Conservation (phyloP, 2,329 filamentous ascomycete genomes). For the Aspergillus latus region DNA sequence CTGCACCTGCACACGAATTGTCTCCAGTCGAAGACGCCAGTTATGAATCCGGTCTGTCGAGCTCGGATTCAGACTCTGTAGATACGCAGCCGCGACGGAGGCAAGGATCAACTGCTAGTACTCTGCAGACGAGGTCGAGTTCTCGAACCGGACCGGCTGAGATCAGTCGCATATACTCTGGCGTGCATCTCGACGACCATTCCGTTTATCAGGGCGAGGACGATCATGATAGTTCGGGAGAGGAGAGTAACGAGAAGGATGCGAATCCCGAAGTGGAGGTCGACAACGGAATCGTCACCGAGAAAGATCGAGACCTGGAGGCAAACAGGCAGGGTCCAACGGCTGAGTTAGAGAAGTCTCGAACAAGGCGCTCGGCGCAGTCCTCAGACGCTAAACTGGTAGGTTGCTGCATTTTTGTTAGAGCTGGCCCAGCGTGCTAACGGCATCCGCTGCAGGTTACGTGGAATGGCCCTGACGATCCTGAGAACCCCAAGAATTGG, state of each 20-base stretch:
- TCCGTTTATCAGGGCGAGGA: conserved; percentile 32
- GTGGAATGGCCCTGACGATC: conserved; percentile 56
- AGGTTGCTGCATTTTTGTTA: background rate
- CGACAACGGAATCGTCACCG: conserved; percentile 26
- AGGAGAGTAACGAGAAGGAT: conserved; percentile 16
- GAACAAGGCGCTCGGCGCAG: conserved; percentile 23
- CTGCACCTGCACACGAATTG: conserved; percentile 17
- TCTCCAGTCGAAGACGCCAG: conserved; percentile 7
- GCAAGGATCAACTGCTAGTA: conserved; percentile 4
- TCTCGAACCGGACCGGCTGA: conserved; percentile 17
- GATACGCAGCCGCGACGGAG: conserved; percentile 9
- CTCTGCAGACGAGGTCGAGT: conserved; percentile 16
- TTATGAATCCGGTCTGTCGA: conserved; percentile 22
- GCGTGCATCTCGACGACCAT: conserved; percentile 35
- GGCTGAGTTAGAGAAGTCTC: conserved; percentile 25
- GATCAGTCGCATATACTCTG: conserved; percentile 31
- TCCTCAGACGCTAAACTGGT: conserved; percentile 30
- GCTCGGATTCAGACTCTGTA: conserved; percentile 14
- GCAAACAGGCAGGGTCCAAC: conserved; percentile 12
- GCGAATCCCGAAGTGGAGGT: conserved; percentile 24
- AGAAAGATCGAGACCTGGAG: conserved; percentile 31
- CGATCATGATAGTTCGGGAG: conserved; percentile 10
- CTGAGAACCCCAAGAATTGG: conserved; percentile 56
- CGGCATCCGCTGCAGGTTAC: conserved; percentile 31
- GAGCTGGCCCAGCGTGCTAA: background rate